Base-by-base conservation (phyloP, 2,329 filamentous ascomycete species). In the Coniochaeta sp. region DNA sequence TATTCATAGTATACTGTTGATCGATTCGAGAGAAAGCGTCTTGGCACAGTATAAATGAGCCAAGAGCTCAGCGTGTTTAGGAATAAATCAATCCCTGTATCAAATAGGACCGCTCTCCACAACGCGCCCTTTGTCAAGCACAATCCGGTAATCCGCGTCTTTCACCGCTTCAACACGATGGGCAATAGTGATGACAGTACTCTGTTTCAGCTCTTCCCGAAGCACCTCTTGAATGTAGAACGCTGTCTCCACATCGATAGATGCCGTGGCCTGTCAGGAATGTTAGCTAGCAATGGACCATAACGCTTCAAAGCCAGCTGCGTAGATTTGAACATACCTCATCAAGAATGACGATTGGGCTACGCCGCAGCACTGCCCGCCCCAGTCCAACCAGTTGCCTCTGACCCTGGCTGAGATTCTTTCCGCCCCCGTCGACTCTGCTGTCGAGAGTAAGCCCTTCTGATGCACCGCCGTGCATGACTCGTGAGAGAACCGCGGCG, bases 141-240 rank as follows among this genome's bases (percentile, higher is more conserved):
- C 71, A 56, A 86, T 69, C 59, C 79, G 82, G 67, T 79, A 86
- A 58, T 80, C 77, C 0, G 83, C 83, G 62, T 84, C 81, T 63
- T 77, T 76, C 11, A 89, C 86, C 0, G 85, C 86, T 69, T 87
- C 82, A 1, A 87, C 72, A 1, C 85, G 77, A 69, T 88, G 85
- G n/a, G 85, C 85, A 68, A 88, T 87, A 0, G 85, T 86, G 47
- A 88, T 84, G 1, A 88, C 83, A 0, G 85, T 88, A 64, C 81
- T 85, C 16, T 76, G 62, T 4, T 69, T 67, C 52, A 88, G 73
- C 67, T 86, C 83, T 26, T 80, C 77, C 4, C 83, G 71, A 43
- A 88, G 67, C 2, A 87, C 75, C 16, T 79, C 73, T 70, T 88
- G 84, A 60, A 87, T 85, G 24, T 77, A 76, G 22, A 76, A 75